Evolutionary conservation across 441 rosid species (phyloP).

Genomic region (Biscutella laevigata): DNA sequence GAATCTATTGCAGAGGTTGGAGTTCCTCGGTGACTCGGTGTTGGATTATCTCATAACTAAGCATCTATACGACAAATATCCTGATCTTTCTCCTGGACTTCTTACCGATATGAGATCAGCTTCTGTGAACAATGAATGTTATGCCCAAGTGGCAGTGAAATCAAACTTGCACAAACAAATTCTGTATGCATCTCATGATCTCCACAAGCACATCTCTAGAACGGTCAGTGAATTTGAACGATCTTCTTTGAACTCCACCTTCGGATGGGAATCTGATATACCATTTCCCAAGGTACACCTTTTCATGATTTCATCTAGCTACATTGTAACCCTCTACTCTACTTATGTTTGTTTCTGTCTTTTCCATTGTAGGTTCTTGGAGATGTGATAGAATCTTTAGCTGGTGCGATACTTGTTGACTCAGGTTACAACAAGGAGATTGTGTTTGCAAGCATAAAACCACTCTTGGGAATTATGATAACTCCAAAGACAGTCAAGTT

Average conservation of each 20-base stretch:
- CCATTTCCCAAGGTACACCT: conserved; percentile 69
- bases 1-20: conserved; percentile 53
- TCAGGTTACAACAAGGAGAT: conserved; percentile 53
- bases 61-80: conserved; percentile 45
- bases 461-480: conserved; percentile 64
- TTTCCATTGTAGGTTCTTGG: conserved; percentile 59
- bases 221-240: conserved; percentile 30
- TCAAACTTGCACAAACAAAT: conserved; percentile 57
- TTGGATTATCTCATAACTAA: conserved; percentile 68
- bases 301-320: not conserved
- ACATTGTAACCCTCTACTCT: not conserved
- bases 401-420: conserved; percentile 79
- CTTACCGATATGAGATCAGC: conserved; percentile 88
- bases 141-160: conserved; percentile 54
- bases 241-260: conserved; percentile 32
- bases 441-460: conserved; percentile 54
- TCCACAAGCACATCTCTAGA: conserved; percentile 41
- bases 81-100: conserved; percentile 58
- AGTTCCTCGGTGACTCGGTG: conserved; percentile 87
- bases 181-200: conserved; percentile 58
- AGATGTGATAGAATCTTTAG: conserved; percentile 80
- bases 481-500: conserved; percentile 52
- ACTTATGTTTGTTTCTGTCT: not conserved
- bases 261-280: conserved; percentile 69
- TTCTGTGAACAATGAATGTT: conserved; percentile 82